Evolutionary conservation across 495 filamentous ascomycete species (phyloP).

Genomic region (Trichoderma parareesei): DNA sequence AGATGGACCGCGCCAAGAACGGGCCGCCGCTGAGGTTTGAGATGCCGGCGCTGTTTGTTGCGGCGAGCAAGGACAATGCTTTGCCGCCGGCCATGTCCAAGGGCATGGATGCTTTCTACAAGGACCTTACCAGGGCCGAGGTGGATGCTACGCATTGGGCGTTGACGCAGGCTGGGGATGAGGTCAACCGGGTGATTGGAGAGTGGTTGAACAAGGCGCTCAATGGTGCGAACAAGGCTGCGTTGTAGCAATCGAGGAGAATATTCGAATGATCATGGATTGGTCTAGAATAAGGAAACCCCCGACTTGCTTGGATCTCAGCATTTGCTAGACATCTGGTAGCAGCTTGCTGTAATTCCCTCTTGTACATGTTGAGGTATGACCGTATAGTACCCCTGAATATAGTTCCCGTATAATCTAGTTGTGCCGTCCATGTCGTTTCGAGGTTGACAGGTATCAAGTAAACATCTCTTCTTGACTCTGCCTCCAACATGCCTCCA

Average conservation of each 20-base stretch:
- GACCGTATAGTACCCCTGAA: no score
- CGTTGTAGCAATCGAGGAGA: neutral
- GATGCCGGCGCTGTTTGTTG: constrained; percentile 66
- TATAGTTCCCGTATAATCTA: no score
- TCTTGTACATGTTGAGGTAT: no score
- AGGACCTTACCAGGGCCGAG: constrained; percentile 49
- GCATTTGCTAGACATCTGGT: no score
- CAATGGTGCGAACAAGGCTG: neutral
- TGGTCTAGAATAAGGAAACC: no score
- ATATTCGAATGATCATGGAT: neutral
- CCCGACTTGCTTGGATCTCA: no score
- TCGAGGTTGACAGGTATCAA: no score
- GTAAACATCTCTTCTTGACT: no score
- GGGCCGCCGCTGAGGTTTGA: constrained; percentile 39
- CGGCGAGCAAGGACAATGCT: constrained; percentile 58
- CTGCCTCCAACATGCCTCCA: no score
- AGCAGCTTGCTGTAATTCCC: no score
- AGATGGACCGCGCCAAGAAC: constrained; percentile 39
- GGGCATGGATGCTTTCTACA: constrained; percentile 58
- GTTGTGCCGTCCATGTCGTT: no score
- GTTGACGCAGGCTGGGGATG: constrained; percentile 53
- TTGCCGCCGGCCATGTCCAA: constrained; percentile 57
- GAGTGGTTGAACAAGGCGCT: constrained; percentile 28
- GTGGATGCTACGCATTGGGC: constrained; percentile 65
- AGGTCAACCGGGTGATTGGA: constrained; percentile 34